These are phyloP conservation scores for Cystobasidium sp. DNA, from an alignment of 1,284 basidiomycete genomes.

Conservation along the genomic window DNA sequence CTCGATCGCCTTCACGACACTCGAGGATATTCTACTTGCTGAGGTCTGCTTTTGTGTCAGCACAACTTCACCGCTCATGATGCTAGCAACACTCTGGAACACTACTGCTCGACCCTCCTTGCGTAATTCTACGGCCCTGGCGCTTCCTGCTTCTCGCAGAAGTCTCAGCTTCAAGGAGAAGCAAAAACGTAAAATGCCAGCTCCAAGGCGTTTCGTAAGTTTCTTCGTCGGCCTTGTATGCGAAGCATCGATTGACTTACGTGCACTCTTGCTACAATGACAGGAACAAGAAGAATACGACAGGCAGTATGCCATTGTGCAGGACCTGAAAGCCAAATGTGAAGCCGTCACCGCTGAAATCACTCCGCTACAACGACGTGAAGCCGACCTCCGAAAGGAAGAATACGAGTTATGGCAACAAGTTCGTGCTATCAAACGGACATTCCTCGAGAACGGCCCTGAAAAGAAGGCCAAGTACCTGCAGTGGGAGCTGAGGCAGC, in stretches of 20 bases:
- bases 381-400: constrained; percentile 39
- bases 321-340: constrained; percentile 20
- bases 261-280: neutral
- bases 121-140: neutral
- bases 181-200: constrained; percentile 40
- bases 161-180: constrained; percentile 38
- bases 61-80: neutral
- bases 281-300: constrained; percentile 33
- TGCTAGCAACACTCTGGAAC: neutral
- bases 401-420: constrained; percentile 35
- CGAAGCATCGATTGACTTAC: neutral
- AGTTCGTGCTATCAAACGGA: constrained; percentile 37
- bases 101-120: neutral
- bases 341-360: constrained; percentile 27
- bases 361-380: constrained; percentile 23
- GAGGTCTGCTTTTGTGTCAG: neutral
- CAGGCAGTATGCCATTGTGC: constrained; percentile 12
- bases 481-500: constrained; percentile 31
- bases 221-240: neutral
- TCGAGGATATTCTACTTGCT: neutral
- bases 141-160: neutral
- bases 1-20: neutral
- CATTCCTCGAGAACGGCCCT: constrained; percentile 6
- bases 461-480: constrained; percentile 15
- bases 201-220: constrained; percentile 27